phyloP scores from a whole-genome alignment of 1,139 yeast genomes.

The Pneumocystis oryctolagi region DNA sequence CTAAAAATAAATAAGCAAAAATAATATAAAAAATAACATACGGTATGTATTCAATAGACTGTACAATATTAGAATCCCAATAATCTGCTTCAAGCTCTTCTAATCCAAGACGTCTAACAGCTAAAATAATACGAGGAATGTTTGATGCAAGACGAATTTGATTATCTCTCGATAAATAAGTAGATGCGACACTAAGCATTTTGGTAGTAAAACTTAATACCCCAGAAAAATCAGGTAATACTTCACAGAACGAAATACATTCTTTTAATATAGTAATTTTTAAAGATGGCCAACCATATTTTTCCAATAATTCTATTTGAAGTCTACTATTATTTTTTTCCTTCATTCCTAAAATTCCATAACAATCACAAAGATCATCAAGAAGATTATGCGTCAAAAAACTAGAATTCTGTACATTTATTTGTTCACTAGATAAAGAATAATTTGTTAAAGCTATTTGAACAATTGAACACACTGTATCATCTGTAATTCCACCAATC shows the following conservation, averaged over 20 bases:
- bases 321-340: conserved; percentile 5
- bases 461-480: conserved; percentile 16
- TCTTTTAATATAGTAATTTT: conserved; percentile 44
- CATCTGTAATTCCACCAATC: conserved; percentile 16
- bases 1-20: background rate
- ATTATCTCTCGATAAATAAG: conserved; percentile 36
- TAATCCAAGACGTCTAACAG: conserved; percentile 20
- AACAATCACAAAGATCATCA: conserved; percentile 21
- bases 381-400: conserved; percentile 15
- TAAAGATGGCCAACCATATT: conserved; percentile 40
- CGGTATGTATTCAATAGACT: conserved; percentile 32
- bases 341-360: conserved; percentile 16
- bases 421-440: conserved; percentile 1
- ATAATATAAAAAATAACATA: conserved; percentile 6
- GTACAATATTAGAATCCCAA: conserved; percentile 58
- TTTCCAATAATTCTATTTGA: conserved; percentile 14
- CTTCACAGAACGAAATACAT: conserved; percentile 41
- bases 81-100: conserved; percentile 29
- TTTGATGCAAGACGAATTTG: conserved; percentile 27
- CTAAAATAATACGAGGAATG: conserved; percentile 21
- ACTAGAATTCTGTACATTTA: background rate
- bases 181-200: conserved; percentile 31
- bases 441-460: conserved; percentile 7
- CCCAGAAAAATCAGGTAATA: conserved; percentile 34
- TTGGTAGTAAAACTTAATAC: conserved; percentile 37